Percentiles rank a stretch among this genome's conserved stretches.
Conservation (phyloP, 2,329 filamentous ascomycete genomes). For the Stemphylium lycopersici region DNA sequence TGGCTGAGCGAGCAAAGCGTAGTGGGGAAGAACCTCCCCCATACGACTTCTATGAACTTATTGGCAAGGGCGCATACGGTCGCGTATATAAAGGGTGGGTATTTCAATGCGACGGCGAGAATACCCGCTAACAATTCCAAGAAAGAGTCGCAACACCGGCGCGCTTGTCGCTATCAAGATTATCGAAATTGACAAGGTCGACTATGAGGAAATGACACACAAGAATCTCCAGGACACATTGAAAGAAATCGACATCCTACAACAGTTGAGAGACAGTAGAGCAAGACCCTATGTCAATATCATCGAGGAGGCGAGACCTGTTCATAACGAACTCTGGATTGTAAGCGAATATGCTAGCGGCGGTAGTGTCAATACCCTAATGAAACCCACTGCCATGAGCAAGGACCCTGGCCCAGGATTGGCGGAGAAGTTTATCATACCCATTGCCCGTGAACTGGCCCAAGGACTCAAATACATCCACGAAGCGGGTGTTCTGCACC, state of each 20-base stretch:
- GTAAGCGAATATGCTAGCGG: conserved; percentile 86
- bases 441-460: conserved; percentile 68
- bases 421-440: conserved; percentile 67
- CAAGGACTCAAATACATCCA: conserved; percentile 66
- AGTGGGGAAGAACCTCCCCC: conserved; percentile 66
- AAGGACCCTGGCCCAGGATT: conserved; percentile 48
- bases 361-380: conserved; percentile 74
- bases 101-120: background rate
- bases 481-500: conserved; percentile 70
- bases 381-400: conserved; percentile 52
- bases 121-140: conserved; percentile 30
- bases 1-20: conserved; percentile 67
- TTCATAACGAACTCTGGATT: conserved; percentile 85
- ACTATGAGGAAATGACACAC: conserved; percentile 55
- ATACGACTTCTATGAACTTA: conserved; percentile 73
- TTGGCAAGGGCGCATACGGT: conserved; percentile 76
- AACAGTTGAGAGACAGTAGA: conserved; percentile 73
- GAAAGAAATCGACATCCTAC: conserved; percentile 70
- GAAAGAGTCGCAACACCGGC: conserved; percentile 49
- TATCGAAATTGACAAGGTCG: conserved; percentile 80
- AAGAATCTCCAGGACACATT: conserved; percentile 59
- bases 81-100: conserved; percentile 71
- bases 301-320: conserved; percentile 77
- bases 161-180: conserved; percentile 78
- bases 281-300: conserved; percentile 84